Conservation (phyloP, 805 yeast genomes). For the Candida vaughaniae region DNA sequence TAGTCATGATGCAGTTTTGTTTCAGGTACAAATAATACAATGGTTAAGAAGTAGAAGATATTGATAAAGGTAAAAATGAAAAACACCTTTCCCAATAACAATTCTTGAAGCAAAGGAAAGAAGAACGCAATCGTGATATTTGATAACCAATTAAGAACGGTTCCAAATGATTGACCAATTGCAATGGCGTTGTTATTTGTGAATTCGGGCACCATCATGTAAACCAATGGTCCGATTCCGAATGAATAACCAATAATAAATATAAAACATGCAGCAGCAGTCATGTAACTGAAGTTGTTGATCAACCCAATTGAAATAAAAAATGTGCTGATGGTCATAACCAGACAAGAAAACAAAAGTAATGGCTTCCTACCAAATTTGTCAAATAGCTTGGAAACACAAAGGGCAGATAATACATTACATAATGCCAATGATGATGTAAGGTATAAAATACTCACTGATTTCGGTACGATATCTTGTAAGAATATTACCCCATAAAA, state of each 20-base stretch:
- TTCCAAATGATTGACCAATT: slow-evolving; percentile 35
- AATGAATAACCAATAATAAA: slow-evolving; percentile 33
- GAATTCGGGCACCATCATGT: slow-evolving; percentile 37
- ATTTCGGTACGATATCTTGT: slow-evolving; percentile 57
- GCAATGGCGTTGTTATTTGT: slow-evolving; percentile 31
- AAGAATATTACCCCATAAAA: slow-evolving; percentile 87
- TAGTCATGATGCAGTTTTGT: slow-evolving; percentile 26
- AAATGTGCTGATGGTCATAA: slow-evolving; percentile 24
- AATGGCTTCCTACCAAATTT: slow-evolving; percentile 61
- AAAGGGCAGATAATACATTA: slow-evolving; percentile 68
- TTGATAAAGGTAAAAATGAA: slow-evolving; percentile 25
- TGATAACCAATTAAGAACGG: slow-evolving; percentile 34
- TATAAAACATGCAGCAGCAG: slow-evolving; percentile 28
- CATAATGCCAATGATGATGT: slow-evolving; percentile 72
- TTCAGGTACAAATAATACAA: slow-evolving; percentile 30
- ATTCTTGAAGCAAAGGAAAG: slow-evolving; percentile 28
- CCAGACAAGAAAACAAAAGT: slow-evolving; percentile 22
- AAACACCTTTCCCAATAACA: slow-evolving; percentile 30
- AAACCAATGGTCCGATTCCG: slow-evolving; percentile 40
- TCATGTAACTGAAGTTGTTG: slow-evolving; percentile 16
- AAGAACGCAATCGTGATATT: slow-evolving; percentile 31
- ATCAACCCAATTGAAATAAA: slow-evolving; percentile 26
- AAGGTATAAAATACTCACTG: slow-evolving; percentile 36
- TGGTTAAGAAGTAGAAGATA: slow-evolving; percentile 17
- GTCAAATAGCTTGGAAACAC: slow-evolving; percentile 71